Evolutionary conservation across 441 rosid genomes (phyloP).

Genomic region (Metrosideros polymorpha): DNA sequence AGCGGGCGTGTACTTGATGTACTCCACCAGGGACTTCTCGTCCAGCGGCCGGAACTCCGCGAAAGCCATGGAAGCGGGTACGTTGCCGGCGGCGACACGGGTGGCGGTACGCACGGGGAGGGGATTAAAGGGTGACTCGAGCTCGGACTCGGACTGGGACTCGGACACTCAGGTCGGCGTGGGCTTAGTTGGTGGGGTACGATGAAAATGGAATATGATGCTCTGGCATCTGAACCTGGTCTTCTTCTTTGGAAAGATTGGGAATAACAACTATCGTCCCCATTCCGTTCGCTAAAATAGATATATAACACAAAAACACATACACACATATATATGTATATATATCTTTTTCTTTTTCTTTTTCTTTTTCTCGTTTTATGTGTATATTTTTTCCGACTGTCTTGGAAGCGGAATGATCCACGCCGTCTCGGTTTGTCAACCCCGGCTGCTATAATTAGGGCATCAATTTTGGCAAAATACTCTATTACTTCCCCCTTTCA

Average conservation of each 20-base stretch:
- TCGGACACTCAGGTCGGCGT: neutral
- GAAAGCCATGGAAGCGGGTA: conserved; percentile 34
- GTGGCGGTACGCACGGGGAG: neutral
- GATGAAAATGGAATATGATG: neutral
- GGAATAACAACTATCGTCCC: neutral
- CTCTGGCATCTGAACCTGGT: neutral
- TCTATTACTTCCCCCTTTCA: too few species aligned
- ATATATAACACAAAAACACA: too few species aligned
- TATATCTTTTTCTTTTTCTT: too few species aligned
- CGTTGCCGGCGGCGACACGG: neutral
- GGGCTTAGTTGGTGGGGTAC: neutral
- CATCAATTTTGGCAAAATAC: neutral
- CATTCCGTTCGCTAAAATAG: neutral
- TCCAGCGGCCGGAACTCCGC: conserved; percentile 52
- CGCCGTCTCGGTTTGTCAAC: neutral
- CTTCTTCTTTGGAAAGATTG: neutral
- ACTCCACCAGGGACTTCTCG: conserved; percentile 57
- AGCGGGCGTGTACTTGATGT: conserved; percentile 59
- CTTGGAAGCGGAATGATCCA: neutral
- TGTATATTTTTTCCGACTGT: too few species aligned
- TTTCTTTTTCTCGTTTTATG: neutral
- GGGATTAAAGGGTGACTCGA: neutral
- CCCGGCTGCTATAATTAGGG: neutral
- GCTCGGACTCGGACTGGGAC: neutral
- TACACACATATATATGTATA: too few species aligned